Percentiles rank a stretch among this genome's conserved stretches.
These are phyloP conservation scores for Magnolia changhungtana DNA, from an alignment of 164 flowering plant genomes.

Conservation along the genomic window DNA sequence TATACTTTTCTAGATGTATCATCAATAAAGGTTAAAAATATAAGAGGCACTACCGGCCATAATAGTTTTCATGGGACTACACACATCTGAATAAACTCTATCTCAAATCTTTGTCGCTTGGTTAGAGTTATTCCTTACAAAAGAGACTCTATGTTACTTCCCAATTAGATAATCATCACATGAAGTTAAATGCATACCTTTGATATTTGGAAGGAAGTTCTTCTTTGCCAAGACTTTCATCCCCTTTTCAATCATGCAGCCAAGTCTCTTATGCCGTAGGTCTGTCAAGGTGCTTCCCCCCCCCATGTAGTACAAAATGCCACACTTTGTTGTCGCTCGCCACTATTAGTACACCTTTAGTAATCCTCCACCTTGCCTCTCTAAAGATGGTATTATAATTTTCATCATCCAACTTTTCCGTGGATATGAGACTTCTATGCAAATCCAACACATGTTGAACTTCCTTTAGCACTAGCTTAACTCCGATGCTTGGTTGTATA, in stretches of 20 bases:
- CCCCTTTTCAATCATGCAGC: not conserved
- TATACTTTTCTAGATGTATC: not conserved
- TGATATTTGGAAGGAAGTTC: not conserved
- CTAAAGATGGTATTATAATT: not conserved
- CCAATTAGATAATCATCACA: not conserved
- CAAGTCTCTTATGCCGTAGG: constrained; percentile 12
- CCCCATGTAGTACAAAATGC: not conserved
- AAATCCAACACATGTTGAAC: not conserved
- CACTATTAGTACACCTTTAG: not conserved
- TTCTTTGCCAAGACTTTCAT: constrained; percentile 1
- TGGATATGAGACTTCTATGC: not conserved
- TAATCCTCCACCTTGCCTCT: not conserved
- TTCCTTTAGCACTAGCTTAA: not conserved
- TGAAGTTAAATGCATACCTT: not conserved
- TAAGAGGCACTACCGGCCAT: not conserved
- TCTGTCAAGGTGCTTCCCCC: not conserved
- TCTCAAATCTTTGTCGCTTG: not conserved
- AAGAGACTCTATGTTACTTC: not conserved
- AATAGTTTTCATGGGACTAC: not conserved
- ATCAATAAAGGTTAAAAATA: constrained; percentile 9
- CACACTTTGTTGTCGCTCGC: not conserved
- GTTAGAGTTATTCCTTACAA: not conserved
- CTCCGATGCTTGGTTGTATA: not conserved
- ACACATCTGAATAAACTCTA: not conserved
- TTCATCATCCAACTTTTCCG: not conserved